Evolutionary conservation across 371 early-diverging fungal species (phyloP).

Genomic region (Mucor plumbeus): DNA sequence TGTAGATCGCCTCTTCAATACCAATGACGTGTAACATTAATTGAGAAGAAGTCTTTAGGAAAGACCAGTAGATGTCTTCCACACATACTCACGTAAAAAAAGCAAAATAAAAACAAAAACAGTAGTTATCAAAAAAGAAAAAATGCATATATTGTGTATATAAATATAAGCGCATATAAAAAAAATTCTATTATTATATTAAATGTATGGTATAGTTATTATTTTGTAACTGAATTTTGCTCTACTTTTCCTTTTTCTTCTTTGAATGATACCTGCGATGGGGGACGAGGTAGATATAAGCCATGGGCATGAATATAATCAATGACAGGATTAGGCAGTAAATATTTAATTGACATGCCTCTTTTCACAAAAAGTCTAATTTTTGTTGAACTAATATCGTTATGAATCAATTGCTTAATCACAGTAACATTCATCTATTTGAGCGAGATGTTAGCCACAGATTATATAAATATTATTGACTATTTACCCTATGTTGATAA

Average conservation of each 20-base stretch:
- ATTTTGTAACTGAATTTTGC: background rate
- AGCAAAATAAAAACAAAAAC: background rate
- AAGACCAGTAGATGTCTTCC: conserved; percentile 2
- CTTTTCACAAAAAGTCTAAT: conserved; percentile 94
- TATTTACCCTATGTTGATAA: conserved; percentile 78
- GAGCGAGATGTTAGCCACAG: background rate
- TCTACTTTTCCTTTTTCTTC: background rate
- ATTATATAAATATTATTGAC: background rate
- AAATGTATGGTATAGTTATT: conserved; percentile 1
- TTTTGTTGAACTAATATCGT: conserved; percentile 96
- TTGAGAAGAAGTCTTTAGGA: background rate
- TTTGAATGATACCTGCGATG: background rate
- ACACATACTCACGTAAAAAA: background rate
- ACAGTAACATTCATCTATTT: conserved; percentile 83
- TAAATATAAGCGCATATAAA: background rate
- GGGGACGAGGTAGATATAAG: conserved; percentile 60
- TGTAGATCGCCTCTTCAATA: conserved; percentile 6
- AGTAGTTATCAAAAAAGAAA: background rate
- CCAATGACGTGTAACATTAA: conserved; percentile 12
- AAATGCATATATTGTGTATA: background rate
- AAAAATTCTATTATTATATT: background rate
- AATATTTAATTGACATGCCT: conserved; percentile 93
- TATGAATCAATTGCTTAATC: conserved; percentile 94
- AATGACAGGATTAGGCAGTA: conserved; percentile 91
- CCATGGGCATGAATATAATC: conserved; percentile 82